Conservation (phyloP, 805 yeast species). For the Nakazawaea peltata region DNA sequence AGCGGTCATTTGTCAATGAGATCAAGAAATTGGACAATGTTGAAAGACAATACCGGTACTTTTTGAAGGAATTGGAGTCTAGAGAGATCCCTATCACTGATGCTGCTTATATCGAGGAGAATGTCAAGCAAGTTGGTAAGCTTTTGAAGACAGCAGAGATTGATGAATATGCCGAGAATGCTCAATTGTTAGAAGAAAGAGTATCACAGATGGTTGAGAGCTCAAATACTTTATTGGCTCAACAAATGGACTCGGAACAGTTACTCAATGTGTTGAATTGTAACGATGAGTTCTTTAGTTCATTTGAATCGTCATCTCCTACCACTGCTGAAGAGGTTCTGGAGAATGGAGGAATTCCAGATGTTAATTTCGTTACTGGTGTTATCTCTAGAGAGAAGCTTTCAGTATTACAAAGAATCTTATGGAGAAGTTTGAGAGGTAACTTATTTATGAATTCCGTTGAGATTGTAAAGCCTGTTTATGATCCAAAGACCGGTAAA, state of each 20-base stretch:
- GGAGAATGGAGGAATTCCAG: slow-evolving; percentile 28
- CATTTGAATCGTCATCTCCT: slow-evolving; percentile 11
- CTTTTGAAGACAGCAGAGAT: slow-evolving; percentile 39
- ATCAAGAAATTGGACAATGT: slow-evolving; percentile 75
- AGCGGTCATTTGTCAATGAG: slow-evolving; percentile 85
- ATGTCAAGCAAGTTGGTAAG: slow-evolving; percentile 3
- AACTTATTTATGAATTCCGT: slow-evolving; percentile 72
- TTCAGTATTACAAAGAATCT: slow-evolving; percentile 64
- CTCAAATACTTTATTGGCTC: slow-evolving; percentile 51
- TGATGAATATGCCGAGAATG: slow-evolving; percentile 61
- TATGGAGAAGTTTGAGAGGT: slow-evolving; percentile 93
- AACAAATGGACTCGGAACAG: slow-evolving; percentile 63
- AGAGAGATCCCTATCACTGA: slow-evolving; percentile 31
- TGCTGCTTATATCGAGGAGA: slow-evolving; percentile 7
- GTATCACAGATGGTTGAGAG: slow-evolving; percentile 65
- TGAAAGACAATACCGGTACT: slow-evolving; percentile 72
- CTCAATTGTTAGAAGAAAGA: slow-evolving; percentile 65
- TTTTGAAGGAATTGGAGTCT: slow-evolving; percentile 40
- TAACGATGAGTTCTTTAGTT: slow-evolving; percentile 39
- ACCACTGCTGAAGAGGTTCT: slow-evolving; percentile 26
- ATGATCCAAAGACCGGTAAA: slow-evolving; percentile 50
- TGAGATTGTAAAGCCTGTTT: slow-evolving; percentile 63
- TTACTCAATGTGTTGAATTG: slow-evolving; percentile 52
- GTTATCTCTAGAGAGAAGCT: slow-evolving; percentile 70
- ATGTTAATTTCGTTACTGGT: slow-evolving; percentile 58